Base-by-base conservation (phyloP, 805 yeast genomes). In the Lipomyces spencermartinsiae region DNA sequence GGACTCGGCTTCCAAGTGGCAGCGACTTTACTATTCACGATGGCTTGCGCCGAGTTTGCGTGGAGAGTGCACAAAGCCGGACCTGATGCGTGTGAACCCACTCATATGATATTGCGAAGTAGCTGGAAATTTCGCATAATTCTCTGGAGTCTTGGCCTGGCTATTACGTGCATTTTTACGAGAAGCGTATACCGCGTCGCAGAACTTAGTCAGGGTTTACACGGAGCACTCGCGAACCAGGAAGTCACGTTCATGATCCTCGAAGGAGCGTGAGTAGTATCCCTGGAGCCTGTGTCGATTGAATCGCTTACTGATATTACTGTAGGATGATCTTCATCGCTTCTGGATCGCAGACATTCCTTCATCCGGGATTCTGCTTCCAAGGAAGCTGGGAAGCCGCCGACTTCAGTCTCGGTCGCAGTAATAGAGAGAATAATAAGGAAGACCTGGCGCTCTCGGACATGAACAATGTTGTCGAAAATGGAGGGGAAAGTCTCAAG, bases 301-400 rank as follows among this genome's bases (percentile, higher is more conserved):
- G n/a, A n/a, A 54, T 22, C 57, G 57, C 57, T 29, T 54, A 54
- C 33, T 54, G 33, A 54, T 12, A 54, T 14, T 1, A 3, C 2
- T n/a, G 2, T 4, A 54, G 57, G 33, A 54, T 54, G 57, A 54
- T 54, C 57, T 54, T 54, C 57, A 54, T 54, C 33, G 57, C 57
- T 22, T 2, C 57, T 54, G 33, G 33, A 22, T 1, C 33, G 12
- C 57, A 14, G 57, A 54, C 57, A 54, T 22, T 54, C 3, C 33
- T 54, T 54, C 57, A 54, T 4, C 57, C 57, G 3, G 57, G 57
- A 22, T 14, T 2, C 4, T 54, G 57, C 19, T 54, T 54, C 57
- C 57, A 54, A 29, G 57, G 57, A 54, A 54, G 57, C 4, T 54
- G 57, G 57, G 33, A 54, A 2, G 57, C 57, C 19, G 57, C 57